Base-by-base conservation (phyloP, 2,329 filamentous ascomycete genomes). In the Penicillium sp. region DNA sequence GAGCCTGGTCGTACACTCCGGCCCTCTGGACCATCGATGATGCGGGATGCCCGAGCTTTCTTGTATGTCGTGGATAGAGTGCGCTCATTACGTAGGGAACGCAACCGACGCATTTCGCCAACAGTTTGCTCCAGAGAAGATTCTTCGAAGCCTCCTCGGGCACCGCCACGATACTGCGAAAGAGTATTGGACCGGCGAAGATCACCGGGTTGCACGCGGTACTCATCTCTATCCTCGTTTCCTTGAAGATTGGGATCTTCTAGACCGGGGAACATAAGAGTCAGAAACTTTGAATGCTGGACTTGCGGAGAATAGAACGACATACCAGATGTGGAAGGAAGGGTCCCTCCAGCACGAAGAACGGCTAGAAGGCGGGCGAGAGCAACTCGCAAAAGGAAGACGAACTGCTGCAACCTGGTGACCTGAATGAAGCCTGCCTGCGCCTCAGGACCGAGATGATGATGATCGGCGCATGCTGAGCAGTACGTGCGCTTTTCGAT, bases 21-120 rank as follows among this genome's bases (percentile, higher is more conserved):
- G 40, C 89, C 89, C 70, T 92, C 89, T 1, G 92, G 91, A 0
- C 91, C 92, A 75, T 97, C 93, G 76, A 99, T 93, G 61, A 99
- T 93, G 58, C 92, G 87, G 9, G 95, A 98, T 28, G 92, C 92
- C 68, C 95, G 87, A 53, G 94, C 92, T 72, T 93, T 95, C 75
- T 91, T 91, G 76, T 94, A 93, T 55, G 93, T 97, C 24, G 92
- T 96, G 38, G 94, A 98, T 47, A 99, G 81, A 72, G 96, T 92
- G 73, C 96, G 94, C 73, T 99, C 94, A 74, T 98, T 89, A 33
- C 95, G 89, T 24, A 94, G 98, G 64, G 95, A 98, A 67, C 94
- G 89, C 62, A 99, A 80, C 65, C 95, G 87, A 71, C 93, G 89
- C 74, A 99, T 95, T 78, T 99, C 95, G 68, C 95, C 96, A 69